Evolutionary conservation across 169 alveolate species (phyloP), one percentile per base, ranked within the genome.

Genomic region (Eimeria sp.): DNA sequence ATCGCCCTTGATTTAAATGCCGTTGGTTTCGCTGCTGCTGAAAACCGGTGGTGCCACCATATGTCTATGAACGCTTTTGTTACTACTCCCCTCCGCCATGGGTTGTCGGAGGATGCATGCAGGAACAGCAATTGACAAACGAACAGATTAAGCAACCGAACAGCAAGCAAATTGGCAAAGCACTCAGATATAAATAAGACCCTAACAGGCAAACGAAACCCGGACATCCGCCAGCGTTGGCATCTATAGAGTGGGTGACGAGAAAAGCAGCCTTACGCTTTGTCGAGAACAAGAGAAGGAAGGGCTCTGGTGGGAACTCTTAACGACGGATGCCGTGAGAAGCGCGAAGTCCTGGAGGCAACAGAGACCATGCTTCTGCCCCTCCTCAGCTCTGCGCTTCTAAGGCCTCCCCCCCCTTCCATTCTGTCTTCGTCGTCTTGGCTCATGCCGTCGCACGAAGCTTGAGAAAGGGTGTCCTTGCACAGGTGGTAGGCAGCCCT

Each of bases 401-500:
- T 9, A 72, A 54, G 87, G 66, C 87, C 87, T 27, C 87, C 71
- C 52, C 46, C 90, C 46, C 54, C 74, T n/a, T 54, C 89, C 46
- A 49, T 49, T 33, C 66, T 33, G 66, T 82, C 90, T 27, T 82
- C 90, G 43, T 82, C 90, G 8, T 82, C 90, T 54, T 82, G 90
- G 54, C 90, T 82, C 68, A 66, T 52, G 58, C 68, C 90, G 64
- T 46, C 90, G 66, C 64, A 43, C 18, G 72, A 49, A 58, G 33
- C 76, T 56, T 54, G 90, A 16, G 90, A 82, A 4, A 37, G 30
- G 10, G 90, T 82, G 52, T 27, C 90, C 90, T 56, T 82, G 62
- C 90, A 82, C n/a, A 82, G 90, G n/a, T 82, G 90, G 76, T 82
- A 82, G 23, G 90, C 90, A 52, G 76, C 90, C 90, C 90, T 82